A percentile compares a stretch with the other conserved stretches of the same genome.
Evolutionary conservation across 2,329 filamentous ascomycete genomes (phyloP).

Genomic region (Ceratocystis diversiconidia): DNA sequence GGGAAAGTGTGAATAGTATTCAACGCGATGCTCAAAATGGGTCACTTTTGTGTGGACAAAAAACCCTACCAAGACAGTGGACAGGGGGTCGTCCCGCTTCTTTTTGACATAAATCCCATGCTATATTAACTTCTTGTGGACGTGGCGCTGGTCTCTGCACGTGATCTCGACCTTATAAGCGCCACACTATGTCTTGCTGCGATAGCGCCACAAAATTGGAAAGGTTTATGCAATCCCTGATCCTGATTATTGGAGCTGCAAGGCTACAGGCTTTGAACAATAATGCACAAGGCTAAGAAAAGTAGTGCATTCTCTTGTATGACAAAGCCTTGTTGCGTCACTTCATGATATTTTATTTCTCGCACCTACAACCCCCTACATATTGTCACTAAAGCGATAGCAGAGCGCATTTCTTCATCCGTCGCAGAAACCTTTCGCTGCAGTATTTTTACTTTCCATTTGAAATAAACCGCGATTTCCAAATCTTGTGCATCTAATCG

Average conservation of each 20-base stretch:
- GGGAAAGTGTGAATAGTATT: slow-evolving; percentile 19
- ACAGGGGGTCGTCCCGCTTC: slow-evolving; percentile 15
- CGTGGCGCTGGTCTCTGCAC: slow-evolving; percentile 14
- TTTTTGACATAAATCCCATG: slow-evolving; percentile 9
- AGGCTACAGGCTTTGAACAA: not conserved
- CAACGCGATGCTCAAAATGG: slow-evolving; percentile 29
- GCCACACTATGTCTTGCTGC: not conserved
- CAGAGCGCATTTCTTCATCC: too few species aligned
- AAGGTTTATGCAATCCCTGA: too few species aligned
- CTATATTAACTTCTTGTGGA: slow-evolving; percentile 16
- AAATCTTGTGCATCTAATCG: not conserved
- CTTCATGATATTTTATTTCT: not conserved
- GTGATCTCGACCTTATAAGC: slow-evolving; percentile 8
- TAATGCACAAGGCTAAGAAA: not conserved
- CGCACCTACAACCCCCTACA: not conserved
- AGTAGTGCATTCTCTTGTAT: not conserved
- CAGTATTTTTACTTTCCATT: not conserved
- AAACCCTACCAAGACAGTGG: slow-evolving; percentile 28
- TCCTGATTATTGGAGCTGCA: not conserved
- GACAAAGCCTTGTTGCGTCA: not conserved
- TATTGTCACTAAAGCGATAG: too few species aligned
- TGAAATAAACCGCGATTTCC: not conserved
- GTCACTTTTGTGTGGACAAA: slow-evolving; percentile 33
- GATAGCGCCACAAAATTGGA: too few species aligned
- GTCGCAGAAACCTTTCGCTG: too few species aligned